Base-by-base conservation (phyloP, 2,329 filamentous ascomycete genomes). In the Penicillium hesseltinei region DNA sequence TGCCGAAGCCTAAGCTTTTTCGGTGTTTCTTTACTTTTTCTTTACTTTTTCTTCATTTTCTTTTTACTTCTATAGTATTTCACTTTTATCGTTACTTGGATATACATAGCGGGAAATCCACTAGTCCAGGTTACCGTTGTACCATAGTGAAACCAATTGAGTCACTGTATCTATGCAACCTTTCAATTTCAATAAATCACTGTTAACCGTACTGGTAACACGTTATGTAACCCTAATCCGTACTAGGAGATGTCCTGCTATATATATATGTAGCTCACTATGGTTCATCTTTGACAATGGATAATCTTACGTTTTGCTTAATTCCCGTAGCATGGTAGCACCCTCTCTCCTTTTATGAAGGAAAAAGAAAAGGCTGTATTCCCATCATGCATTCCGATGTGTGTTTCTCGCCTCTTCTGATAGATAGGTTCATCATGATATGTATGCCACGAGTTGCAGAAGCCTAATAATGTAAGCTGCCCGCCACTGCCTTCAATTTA, bases 41-140 rank as follows among this genome's bases (percentile, higher is more conserved):
- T 45, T 45, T 9, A 45, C 43, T 46, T 46, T 46, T 46, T 23
- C 23, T 23, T 23, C 23, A 46, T 11, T 46, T 46, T 21, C 33
- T 33, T 23, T 46, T 46, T 11, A 33, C 44, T 46, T 46, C 44
- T 46, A 33, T 31, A 21, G 44, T 46, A n/a, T 33, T 33, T 46
- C 27, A 46, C 33, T 46, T n/a, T 46, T 33, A 46, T 29, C 43
- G n/a, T 46, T 31, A 31, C 29, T 31, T 46, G 11, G 0, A 27
- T 27, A 27, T 46, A 21, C 11, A 46, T 33, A 33, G 43, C 43
- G 43, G 33, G 21, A 31, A 46, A 27, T 46, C 11, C 27, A 46
- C 27, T 46, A 46, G 27, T 46, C 43, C n/a, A 46, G 43, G 43
- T 46, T 46, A 46, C 27, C n/a, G n/a, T 33, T 46, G n/a, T 46